A percentile compares a stretch with the other conserved stretches of the same genome.
Evolutionary conservation across 2,329 filamentous ascomycete genomes (phyloP).

Genomic region (Didymella sp.): DNA sequence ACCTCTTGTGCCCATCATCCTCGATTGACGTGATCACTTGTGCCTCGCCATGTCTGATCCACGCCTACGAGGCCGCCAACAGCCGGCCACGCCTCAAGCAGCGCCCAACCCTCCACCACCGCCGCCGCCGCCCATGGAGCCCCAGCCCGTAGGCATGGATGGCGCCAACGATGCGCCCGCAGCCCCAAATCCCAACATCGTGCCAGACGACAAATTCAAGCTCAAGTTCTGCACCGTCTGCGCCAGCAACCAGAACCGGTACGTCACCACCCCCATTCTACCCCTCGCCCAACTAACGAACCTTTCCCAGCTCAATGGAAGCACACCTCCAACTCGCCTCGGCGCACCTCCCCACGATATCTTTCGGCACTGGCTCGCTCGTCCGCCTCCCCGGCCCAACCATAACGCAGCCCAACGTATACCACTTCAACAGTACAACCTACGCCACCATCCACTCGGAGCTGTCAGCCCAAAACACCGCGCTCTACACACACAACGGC

Average conservation of each 20-base stretch:
- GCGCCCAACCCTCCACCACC: constrained; percentile 61
- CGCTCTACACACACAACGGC: constrained; percentile 89
- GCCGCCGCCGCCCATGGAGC: constrained; percentile 50
- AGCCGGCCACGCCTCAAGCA: constrained; percentile 32
- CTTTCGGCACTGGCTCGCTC: constrained; percentile 93
- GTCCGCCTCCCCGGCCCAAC: constrained; percentile 91
- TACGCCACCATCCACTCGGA: constrained; percentile 96
- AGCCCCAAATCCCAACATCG: constrained; percentile 32
- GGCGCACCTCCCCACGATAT: constrained; percentile 89
- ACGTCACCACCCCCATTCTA: constrained; percentile 37
- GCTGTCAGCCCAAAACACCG: constrained; percentile 81
- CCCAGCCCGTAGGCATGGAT: constrained; percentile 44
- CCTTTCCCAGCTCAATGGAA: constrained; percentile 80
- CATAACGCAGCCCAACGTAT: constrained; percentile 94
- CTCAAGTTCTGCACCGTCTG: constrained; percentile 99
- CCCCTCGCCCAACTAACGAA: constrained; percentile 22
- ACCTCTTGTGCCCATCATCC: not conserved
- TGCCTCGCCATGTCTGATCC: constrained; percentile 53
- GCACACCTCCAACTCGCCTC: constrained; percentile 92
- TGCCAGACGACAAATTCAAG: constrained; percentile 70
- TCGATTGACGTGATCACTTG: not conserved
- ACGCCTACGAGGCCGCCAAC: constrained; percentile 57
- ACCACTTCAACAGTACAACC: constrained; percentile 96
- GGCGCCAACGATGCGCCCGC: constrained; percentile 37
- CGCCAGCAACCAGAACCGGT: constrained; percentile 97